These are phyloP conservation scores for Bolboschoenoplectus hybrid DNA, from an alignment of 202 grass and related monocot species.

Conservation along the genomic window DNA sequence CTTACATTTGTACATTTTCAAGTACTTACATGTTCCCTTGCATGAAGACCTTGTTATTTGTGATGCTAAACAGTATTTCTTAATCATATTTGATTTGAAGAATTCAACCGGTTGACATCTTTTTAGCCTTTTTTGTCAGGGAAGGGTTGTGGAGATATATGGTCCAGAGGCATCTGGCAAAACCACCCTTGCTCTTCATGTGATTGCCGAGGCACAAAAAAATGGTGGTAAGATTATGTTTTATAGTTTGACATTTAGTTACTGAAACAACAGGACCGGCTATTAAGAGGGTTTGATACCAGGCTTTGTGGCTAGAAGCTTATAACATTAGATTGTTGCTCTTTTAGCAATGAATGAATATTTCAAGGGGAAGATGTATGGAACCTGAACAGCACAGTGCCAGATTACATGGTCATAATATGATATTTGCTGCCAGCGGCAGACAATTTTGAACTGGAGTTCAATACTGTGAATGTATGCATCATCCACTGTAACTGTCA, in stretches of 20 bases:
- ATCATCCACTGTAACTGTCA: no score
- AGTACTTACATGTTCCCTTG: background rate
- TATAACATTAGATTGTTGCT: background rate
- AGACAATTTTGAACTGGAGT: background rate
- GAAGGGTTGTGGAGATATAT: constrained; percentile 58
- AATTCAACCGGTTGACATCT: constrained; percentile 1
- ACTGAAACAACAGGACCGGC: background rate
- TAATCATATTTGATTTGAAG: constrained; percentile 3
- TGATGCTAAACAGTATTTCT: background rate
- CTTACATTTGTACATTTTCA: background rate
- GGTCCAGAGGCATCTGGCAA: constrained; percentile 62
- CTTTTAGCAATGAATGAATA: background rate
- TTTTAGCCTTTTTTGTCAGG: constrained; percentile 36
- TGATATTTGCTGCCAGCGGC: background rate
- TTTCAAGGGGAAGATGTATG: background rate
- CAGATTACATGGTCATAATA: background rate
- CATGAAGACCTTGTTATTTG: background rate
- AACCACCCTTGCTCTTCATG: constrained; percentile 66
- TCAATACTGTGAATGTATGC: background rate
- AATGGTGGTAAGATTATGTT: constrained; percentile 43
- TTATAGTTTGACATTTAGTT: background rate
- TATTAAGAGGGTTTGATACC: background rate
- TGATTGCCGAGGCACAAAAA: constrained; percentile 61
- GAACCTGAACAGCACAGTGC: background rate
- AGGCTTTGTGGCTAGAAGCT: background rate